A percentile compares a stretch with the other conserved stretches of the same genome.
These are phyloP conservation scores for Malassezia globosa DNA, from an alignment of 1,284 basidiomycete species.

Conservation along the genomic window DNA sequence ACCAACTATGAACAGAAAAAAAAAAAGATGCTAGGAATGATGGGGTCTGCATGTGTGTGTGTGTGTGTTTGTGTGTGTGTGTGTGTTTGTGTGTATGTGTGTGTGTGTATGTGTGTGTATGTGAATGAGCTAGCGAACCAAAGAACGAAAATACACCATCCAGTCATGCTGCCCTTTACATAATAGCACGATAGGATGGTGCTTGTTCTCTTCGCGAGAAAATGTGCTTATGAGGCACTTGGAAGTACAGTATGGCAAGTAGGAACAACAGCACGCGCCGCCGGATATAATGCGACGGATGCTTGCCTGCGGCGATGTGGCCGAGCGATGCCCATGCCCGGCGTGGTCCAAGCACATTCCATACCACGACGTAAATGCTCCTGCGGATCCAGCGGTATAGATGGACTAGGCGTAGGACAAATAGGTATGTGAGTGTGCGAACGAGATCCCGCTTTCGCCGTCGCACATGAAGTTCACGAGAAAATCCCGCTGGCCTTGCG, in stretches of 20 bases:
- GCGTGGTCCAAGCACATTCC: slow-evolving; percentile 2
- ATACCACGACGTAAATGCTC: background rate
- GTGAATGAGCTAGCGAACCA: too few relatives aligned
- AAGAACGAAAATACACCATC: too few relatives aligned
- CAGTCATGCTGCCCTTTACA: too few relatives aligned
- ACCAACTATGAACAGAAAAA: too few relatives aligned
- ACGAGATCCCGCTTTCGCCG: slow-evolving; percentile 39
- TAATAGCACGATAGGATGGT: background rate
- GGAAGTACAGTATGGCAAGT: background rate
- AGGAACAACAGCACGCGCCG: slow-evolving; percentile 4
- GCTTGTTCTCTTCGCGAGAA: background rate
- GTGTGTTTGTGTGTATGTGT: too few relatives aligned
- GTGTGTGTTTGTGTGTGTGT: too few relatives aligned
- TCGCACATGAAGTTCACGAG: slow-evolving; percentile 25
- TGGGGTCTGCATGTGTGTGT: too few relatives aligned
- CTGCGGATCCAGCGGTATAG: slow-evolving; percentile 25
- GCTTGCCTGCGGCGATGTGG: background rate
- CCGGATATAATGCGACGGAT: background rate
- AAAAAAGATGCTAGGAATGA: too few relatives aligned
- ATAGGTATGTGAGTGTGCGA: slow-evolving; percentile 42
- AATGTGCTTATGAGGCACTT: background rate
- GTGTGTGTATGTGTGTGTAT: too few relatives aligned
- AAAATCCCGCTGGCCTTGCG: background rate
- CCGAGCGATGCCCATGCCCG: slow-evolving; percentile 5
- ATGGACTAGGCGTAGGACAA: slow-evolving; percentile 37